phyloP scores from a whole-genome alignment of 2,329 filamentous ascomycete species.

The Trichophyton schoenleinii region DNA sequence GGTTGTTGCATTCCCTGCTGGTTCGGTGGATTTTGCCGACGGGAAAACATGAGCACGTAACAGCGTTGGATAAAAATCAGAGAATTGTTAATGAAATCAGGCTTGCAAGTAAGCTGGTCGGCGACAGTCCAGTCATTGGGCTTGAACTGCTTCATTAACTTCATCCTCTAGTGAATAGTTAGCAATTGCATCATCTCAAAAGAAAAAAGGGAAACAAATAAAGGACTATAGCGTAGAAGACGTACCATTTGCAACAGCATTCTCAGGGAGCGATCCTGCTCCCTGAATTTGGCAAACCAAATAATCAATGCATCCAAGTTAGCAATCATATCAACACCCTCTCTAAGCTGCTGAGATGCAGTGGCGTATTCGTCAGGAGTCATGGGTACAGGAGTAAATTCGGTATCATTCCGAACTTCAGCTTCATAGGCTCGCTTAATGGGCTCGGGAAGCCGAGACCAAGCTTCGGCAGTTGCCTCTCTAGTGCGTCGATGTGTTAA shows the following conservation, averaged over 20 bases:
- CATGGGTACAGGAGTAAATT: constrained; percentile 23
- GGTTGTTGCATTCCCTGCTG: neutral
- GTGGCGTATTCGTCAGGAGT: constrained; percentile 27
- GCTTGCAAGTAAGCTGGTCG: constrained; percentile 34
- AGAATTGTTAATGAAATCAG: constrained; percentile 27
- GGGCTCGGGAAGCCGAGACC: constrained; percentile 28
- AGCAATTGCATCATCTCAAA: neutral
- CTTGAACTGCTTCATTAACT: constrained; percentile 37
- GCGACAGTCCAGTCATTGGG: constrained; percentile 30
- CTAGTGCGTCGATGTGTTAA: constrained; percentile 22
- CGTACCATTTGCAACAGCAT: constrained; percentile 28
- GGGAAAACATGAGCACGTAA: constrained; percentile 26
- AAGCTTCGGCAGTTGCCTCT: constrained; percentile 27
- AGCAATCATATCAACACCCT: constrained; percentile 30
- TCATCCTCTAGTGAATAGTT: constrained; percentile 24
- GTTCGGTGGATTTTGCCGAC: neutral
- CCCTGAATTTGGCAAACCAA: constrained; percentile 27
- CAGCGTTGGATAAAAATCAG: constrained; percentile 30
- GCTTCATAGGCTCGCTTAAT: constrained; percentile 30
- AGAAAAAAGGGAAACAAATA: constrained; percentile 6
- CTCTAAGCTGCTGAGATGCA: constrained; percentile 30
- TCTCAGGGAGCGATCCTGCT: constrained; percentile 29
- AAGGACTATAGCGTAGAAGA: neutral
- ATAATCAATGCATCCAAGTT: constrained; percentile 33
- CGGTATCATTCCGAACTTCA: constrained; percentile 22